phyloP scores from a whole-genome alignment of 192 early-diverging fungal species.

The Backusella sp. region DNA sequence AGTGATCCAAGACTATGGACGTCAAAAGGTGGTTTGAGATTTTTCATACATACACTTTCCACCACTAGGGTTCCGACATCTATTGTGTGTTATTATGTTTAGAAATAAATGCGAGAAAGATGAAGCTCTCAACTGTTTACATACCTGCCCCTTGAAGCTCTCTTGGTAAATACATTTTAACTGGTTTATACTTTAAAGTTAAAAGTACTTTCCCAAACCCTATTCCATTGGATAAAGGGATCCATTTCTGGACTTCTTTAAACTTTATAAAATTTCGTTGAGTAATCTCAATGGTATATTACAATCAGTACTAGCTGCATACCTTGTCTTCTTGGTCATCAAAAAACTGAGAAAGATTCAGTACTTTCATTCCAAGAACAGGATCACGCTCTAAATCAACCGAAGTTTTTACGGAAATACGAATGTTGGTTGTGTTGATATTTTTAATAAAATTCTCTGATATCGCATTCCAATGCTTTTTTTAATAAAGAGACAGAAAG shows the following conservation, averaged over 20 bases:
- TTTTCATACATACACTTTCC: conserved; percentile 4
- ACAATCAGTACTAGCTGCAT: neutral
- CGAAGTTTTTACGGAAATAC: conserved; percentile 22
- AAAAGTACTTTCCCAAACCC: conserved; percentile 29
- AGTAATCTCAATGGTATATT: neutral
- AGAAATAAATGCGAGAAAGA: neutral
- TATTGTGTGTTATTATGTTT: neutral
- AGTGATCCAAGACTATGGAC: neutral
- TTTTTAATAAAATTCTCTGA: conserved; percentile 25
- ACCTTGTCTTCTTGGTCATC: conserved; percentile 17
- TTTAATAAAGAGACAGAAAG: neutral
- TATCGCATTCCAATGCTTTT: conserved; percentile 31
- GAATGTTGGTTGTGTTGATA: conserved; percentile 1
- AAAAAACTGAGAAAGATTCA: conserved; percentile 20
- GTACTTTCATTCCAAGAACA: conserved; percentile 16
- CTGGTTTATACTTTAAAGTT: conserved; percentile 26
- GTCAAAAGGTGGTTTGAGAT: conserved; percentile 17
- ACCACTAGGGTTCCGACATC: conserved; percentile 29
- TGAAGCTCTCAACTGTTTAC: neutral
- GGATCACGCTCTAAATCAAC: conserved; percentile 27
- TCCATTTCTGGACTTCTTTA: conserved; percentile 19
- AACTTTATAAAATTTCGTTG: neutral
- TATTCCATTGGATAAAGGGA: conserved; percentile 30
- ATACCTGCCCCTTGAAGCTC: conserved; percentile 15
- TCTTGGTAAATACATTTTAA: conserved; percentile 19